phyloP scores from a whole-genome alignment of 2,329 filamentous ascomycete genomes.

The Xylariaceae sp. region DNA sequence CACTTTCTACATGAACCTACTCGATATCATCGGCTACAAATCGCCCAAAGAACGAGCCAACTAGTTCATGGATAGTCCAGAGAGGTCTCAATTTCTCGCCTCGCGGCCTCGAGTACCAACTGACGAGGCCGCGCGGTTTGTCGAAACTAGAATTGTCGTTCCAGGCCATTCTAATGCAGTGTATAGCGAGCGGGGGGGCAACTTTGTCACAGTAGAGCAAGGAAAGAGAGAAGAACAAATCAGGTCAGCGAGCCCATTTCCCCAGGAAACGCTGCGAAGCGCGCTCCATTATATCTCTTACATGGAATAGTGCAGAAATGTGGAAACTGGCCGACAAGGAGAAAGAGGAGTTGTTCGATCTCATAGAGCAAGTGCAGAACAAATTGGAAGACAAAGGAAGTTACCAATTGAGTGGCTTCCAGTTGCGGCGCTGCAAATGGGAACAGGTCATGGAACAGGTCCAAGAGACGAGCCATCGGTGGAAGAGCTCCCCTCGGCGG shows the following conservation, averaged over 20 bases:
- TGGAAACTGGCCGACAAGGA: constrained; percentile 15
- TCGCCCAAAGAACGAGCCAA: too few species aligned
- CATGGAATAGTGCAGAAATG: constrained; percentile 8
- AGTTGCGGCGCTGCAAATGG: constrained; percentile 16
- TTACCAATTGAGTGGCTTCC: not conserved
- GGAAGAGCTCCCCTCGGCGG: constrained; percentile 9
- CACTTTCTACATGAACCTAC: too few species aligned
- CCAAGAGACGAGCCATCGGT: not conserved
- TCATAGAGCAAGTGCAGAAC: constrained; percentile 14
- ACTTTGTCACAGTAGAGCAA: constrained; percentile 10
- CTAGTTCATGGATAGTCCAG: constrained; percentile 1
- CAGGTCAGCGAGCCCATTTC: not conserved
- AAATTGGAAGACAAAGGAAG: constrained; percentile 3
- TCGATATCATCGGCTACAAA: too few species aligned
- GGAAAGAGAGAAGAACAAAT: constrained; percentile 12
- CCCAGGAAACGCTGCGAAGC: not conserved
- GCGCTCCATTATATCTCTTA: not conserved
- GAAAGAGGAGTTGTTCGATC: constrained; percentile 8
- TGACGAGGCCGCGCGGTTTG: constrained; percentile 11
- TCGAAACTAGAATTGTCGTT: constrained; percentile 2
- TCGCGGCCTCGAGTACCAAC: constrained; percentile 5
- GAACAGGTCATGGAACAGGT: constrained; percentile 14
- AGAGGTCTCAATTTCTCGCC: constrained; percentile 10
- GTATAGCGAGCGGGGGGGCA: constrained; percentile 12
- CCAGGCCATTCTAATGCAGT: not conserved